These are phyloP conservation scores for Camellia lanceoleosa DNA, from an alignment of 148 eudicot genomes.

Conservation along the genomic window DNA sequence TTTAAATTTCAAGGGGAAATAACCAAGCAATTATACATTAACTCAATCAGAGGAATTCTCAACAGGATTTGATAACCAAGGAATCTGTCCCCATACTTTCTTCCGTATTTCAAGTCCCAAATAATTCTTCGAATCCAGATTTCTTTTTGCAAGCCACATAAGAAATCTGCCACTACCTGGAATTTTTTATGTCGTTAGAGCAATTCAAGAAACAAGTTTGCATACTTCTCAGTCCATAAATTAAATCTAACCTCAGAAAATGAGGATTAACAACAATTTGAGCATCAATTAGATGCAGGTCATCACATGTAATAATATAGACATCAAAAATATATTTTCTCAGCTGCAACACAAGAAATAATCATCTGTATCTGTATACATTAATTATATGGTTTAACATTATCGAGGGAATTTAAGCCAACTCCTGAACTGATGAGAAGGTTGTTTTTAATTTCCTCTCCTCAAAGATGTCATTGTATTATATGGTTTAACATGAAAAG, in stretches of 20 bases:
- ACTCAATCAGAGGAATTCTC: slow-evolving; percentile 4
- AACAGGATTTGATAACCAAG: slow-evolving; percentile 22
- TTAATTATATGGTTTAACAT: background rate
- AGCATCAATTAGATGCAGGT: background rate
- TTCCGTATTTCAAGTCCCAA: slow-evolving; percentile 86
- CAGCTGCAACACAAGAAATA: background rate
- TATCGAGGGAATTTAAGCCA: background rate
- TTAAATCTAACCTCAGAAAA: background rate
- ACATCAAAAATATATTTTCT: background rate
- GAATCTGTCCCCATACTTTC: slow-evolving; percentile 48
- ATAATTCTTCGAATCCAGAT: slow-evolving; percentile 55
- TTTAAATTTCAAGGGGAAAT: slow-evolving; percentile 10
- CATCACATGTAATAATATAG: background rate
- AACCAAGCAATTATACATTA: slow-evolving; percentile 3
- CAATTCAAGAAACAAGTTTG: background rate
- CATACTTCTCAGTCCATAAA: background rate
- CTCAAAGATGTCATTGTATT: background rate
- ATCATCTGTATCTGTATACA: background rate
- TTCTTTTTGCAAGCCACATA: slow-evolving; percentile 82
- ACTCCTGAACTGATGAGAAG: no score
- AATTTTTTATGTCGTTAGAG: slow-evolving; percentile 6
- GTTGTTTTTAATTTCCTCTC: background rate
- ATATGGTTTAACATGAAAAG: background rate
- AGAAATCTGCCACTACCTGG: slow-evolving; percentile 97
- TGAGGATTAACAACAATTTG: background rate